Base-by-base conservation (phyloP, 2,329 filamentous ascomycete species). In the Onygenales sp. region DNA sequence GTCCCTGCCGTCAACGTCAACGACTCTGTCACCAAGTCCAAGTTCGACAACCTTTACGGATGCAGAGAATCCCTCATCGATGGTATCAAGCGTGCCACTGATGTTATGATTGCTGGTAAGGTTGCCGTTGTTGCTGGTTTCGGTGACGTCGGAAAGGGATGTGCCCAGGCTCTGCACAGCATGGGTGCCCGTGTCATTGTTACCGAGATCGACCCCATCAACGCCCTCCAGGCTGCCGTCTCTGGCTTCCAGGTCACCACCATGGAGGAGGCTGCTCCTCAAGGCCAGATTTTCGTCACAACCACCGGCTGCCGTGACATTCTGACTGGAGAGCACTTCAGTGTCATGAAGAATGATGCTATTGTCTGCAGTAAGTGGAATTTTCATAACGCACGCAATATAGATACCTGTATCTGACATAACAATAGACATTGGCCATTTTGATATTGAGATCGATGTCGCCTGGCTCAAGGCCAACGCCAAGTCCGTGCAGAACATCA, bases 41-140 rank as follows among this genome's bases (percentile, higher is more conserved):
- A 98, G 84, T 98, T 98, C 74, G 93, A 97, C 84, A 98, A 98
- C 86, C 80, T 97, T 62, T 98, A 97, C 84, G 92, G 93, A 71
- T 97, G 93, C 89, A 86, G 90, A 73, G 93, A 97, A 81, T 96
- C 92, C 60, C 87, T 98, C 67, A 85, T 98, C 69, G 93, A 98
- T 75, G 93, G 93, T 74, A 97, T 98, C 85, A 98, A 97, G 88
- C 92, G 92, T 80, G 92, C 93, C 67, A 98, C 93, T 75, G 92
- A 98, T 80, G 93, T 97, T 77, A 98, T 98, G 93, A 92, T 97
- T 81, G 93, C 93, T 70, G 93, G 93, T 75, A 97, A 98, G 87
- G 84, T 96, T 68, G 90, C 88, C 62, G 91, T 97, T 63, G 93
- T 98, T 64, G 93, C 93, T 68, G 93, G 93, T 74, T 98, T 86